A percentile compares a stretch with the other conserved stretches of the same genome.
These are phyloP conservation scores for Porodaedalea pini DNA, from an alignment of 1,284 basidiomycete genomes.

Conservation along the genomic window DNA sequence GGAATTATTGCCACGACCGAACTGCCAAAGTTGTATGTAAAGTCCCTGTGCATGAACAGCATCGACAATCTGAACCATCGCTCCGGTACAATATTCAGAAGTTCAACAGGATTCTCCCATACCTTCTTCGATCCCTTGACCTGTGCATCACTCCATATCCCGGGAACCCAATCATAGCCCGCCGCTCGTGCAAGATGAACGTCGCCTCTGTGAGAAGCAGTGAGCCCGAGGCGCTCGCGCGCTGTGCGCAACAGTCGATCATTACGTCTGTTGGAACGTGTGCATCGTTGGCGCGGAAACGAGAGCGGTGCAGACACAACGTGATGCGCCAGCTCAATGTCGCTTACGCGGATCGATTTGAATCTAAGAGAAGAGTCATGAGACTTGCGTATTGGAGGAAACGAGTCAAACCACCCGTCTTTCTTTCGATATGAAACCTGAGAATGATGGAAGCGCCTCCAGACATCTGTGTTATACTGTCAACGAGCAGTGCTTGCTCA, in stretches of 20 bases:
- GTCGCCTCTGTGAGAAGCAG: constrained; percentile 34
- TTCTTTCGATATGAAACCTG: no score
- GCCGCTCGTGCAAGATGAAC: constrained; percentile 26
- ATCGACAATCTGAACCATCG: constrained; percentile 28
- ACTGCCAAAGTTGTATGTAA: constrained; percentile 50
- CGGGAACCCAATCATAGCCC: constrained; percentile 25
- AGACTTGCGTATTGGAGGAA: no score
- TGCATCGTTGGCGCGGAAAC: constrained; percentile 28
- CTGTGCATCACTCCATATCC: constrained; percentile 29
- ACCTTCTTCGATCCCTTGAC: constrained; percentile 32
- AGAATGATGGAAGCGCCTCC: no score
- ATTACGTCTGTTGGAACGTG: constrained; percentile 25
- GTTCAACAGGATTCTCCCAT: constrained; percentile 32
- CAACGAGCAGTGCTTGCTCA: no score
- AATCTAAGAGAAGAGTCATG: constrained; percentile 15
- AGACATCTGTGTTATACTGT: no score
- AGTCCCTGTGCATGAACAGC: constrained; percentile 44
- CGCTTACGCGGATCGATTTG: constrained; percentile 30
- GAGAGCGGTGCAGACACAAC: constrained; percentile 34
- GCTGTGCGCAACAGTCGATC: constrained; percentile 30
- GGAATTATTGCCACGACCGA: constrained; percentile 40
- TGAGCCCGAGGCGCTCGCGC: constrained; percentile 27
- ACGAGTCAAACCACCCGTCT: no score
- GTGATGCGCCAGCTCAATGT: constrained; percentile 26
- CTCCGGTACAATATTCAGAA: constrained; percentile 26